Conservation (phyloP, 2,329 filamentous ascomycete genomes). For the Colletotrichum graminicola region DNA sequence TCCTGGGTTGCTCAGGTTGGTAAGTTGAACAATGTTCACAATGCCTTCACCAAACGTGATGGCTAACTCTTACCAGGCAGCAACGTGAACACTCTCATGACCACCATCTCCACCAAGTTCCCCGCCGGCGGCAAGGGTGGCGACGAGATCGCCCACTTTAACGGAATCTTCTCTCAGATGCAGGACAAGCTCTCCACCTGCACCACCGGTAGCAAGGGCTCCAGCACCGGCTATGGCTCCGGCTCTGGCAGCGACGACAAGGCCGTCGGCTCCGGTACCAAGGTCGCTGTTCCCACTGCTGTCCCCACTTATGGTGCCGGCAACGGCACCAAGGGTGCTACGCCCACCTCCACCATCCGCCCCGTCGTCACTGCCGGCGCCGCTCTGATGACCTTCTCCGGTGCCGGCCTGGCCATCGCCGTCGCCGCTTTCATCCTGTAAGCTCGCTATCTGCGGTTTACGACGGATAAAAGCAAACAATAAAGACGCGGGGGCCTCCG, state of each 20-base stretch:
- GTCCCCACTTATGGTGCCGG: background rate
- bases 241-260: slow-evolving; percentile 6
- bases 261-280: slow-evolving; percentile 18
- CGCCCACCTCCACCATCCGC: slow-evolving; percentile 16
- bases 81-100: slow-evolving; percentile 41
- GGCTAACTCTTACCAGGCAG: slow-evolving; percentile 3
- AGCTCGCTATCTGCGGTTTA: background rate
- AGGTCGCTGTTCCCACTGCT: background rate
- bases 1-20: slow-evolving; percentile 37
- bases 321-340: slow-evolving; percentile 24
- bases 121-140: slow-evolving; percentile 41
- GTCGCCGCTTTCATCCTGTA: slow-evolving; percentile 35
- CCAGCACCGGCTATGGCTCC: background rate
- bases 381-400: slow-evolving; percentile 33
- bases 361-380: slow-evolving; percentile 35
- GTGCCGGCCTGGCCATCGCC: slow-evolving; percentile 22
- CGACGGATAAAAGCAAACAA: background rate
- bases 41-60: fast-evolving
- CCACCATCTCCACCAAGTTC: slow-evolving; percentile 40
- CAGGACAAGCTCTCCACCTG: slow-evolving; percentile 27
- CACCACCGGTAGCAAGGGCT: slow-evolving; percentile 13
- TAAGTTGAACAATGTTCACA: background rate
- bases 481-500: background rate
- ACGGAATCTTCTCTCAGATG: slow-evolving; percentile 34
- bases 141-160: slow-evolving; percentile 37